These are phyloP conservation scores for Lachnellula hyalina DNA, from an alignment of 2,329 filamentous ascomycete species.

Conservation along the genomic window DNA sequence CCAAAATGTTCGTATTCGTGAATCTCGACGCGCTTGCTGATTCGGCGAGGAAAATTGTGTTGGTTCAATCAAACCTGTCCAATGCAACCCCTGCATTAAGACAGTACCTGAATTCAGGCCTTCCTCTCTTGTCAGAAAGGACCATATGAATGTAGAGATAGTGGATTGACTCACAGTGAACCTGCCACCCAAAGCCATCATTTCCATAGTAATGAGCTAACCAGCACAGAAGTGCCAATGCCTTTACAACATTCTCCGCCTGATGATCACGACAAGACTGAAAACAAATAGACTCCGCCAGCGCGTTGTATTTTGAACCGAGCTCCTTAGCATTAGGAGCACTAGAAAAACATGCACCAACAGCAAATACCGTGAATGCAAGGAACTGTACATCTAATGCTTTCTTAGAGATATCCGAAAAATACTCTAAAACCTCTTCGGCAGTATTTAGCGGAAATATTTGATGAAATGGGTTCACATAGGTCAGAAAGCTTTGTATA, in stretches of 20 bases:
- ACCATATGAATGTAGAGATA: not conserved
- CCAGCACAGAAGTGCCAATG: conserved; percentile 8
- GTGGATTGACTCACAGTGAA: conserved; percentile 3
- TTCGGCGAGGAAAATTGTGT: not conserved
- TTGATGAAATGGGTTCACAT: conserved; percentile 7
- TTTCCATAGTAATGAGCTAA: conserved; percentile 7
- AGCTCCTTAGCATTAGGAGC: not conserved
- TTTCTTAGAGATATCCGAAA: not conserved
- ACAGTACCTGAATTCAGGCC: too few relatives aligned
- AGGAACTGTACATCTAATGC: conserved; percentile 1
- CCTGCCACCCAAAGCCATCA: conserved; percentile 5
- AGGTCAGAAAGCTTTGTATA: not conserved
- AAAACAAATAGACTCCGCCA: not conserved
- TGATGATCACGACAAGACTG: conserved; percentile 1
- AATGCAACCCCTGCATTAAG: not conserved
- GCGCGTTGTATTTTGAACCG: not conserved
- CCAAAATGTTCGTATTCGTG: conserved; percentile 11
- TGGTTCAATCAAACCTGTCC: not conserved
- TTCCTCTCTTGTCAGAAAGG: not conserved
- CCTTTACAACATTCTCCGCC: conserved; percentile 2
- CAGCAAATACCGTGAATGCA: not conserved
- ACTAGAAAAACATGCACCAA: conserved; percentile 3
- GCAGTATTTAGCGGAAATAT: not conserved
- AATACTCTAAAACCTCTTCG: not conserved
- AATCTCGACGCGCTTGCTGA: not conserved